Evolutionary conservation across 2,329 filamentous ascomycete species (phyloP).

Genomic region (Aspergillus sp.): DNA sequence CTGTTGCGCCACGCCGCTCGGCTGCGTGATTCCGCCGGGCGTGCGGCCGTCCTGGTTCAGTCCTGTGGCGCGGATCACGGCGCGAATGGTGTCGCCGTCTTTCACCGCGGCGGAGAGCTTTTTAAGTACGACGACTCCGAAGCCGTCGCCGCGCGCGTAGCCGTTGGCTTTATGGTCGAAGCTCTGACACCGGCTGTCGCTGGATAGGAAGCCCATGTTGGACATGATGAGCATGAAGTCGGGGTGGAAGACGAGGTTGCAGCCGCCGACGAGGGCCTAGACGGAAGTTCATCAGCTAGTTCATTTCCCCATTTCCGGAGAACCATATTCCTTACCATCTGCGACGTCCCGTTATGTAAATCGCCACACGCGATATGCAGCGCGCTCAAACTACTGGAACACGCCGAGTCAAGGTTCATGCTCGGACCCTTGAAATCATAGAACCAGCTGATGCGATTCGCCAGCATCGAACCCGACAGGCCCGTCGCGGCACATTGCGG

Average conservation of each 20-base stretch:
- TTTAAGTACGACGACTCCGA: background rate
- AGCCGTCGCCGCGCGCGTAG: background rate
- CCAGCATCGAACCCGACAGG: background rate
- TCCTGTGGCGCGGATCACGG: background rate
- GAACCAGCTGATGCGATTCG: constrained; percentile 5
- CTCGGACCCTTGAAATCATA: constrained; percentile 6
- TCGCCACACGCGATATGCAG: constrained; percentile 4
- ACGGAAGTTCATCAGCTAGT: background rate
- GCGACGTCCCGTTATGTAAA: background rate
- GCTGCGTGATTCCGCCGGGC: background rate
- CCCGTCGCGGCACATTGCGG: background rate
- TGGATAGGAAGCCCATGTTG: constrained; percentile 19
- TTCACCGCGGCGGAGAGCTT: background rate
- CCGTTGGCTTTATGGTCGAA: constrained; percentile 1
- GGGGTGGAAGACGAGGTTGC: background rate
- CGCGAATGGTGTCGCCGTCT: background rate
- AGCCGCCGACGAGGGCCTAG: background rate
- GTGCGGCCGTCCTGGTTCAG: background rate
- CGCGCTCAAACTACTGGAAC: constrained; percentile 12
- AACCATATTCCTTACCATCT: too few species aligned
- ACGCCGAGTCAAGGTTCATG: constrained; percentile 16
- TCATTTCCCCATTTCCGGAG: too few species aligned
- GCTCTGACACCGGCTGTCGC: background rate
- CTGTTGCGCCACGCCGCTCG: background rate
- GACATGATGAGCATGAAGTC: background rate